Percentiles rank a stretch among this genome's conserved stretches.
phyloP scores from a whole-genome alignment of 768 basidiomycete species.

The Tephrocybe sp. region DNA sequence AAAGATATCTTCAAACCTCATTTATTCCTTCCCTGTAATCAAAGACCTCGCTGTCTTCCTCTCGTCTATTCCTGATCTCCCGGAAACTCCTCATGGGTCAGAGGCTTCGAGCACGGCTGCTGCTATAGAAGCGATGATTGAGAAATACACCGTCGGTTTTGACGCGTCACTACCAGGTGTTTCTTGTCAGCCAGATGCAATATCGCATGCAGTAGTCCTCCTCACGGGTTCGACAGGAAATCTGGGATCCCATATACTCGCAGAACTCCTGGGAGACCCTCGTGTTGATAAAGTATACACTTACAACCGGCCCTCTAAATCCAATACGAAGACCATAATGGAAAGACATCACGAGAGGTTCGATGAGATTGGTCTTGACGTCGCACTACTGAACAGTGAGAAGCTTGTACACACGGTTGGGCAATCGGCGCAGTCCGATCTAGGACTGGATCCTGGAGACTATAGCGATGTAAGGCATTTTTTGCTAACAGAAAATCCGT shows the following conservation, averaged over 20 bases:
- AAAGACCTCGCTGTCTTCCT: conserved; percentile 7
- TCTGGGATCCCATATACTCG: conserved; percentile 21
- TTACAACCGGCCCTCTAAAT: conserved; percentile 21
- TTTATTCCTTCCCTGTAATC: conserved; percentile 42
- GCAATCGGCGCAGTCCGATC: conserved; percentile 9
- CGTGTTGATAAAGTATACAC: conserved; percentile 39
- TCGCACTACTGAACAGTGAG: conserved; percentile 2
- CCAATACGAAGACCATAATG: not conserved
- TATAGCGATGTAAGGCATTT: conserved; percentile 5
- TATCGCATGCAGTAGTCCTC: not conserved
- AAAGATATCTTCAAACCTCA: conserved; percentile 31
- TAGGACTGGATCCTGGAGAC: conserved; percentile 8
- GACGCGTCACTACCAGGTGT: not conserved
- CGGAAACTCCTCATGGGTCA: not conserved
- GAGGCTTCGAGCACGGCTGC: not conserved
- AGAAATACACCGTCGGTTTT: conserved; percentile 28
- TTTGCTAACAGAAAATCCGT: not conserved
- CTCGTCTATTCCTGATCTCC: not conserved
- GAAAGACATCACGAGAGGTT: conserved; percentile 16
- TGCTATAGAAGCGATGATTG: conserved; percentile 33
- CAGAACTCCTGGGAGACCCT: conserved; percentile 22
- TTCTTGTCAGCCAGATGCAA: not conserved
- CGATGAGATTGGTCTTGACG: conserved; percentile 16
- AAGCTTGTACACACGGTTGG: conserved; percentile 18
- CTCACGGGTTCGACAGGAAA: conserved; percentile 28